These are phyloP conservation scores for Entomortierella chlamydospora DNA, from an alignment of 192 early-diverging fungal species.

Conservation along the genomic window DNA sequence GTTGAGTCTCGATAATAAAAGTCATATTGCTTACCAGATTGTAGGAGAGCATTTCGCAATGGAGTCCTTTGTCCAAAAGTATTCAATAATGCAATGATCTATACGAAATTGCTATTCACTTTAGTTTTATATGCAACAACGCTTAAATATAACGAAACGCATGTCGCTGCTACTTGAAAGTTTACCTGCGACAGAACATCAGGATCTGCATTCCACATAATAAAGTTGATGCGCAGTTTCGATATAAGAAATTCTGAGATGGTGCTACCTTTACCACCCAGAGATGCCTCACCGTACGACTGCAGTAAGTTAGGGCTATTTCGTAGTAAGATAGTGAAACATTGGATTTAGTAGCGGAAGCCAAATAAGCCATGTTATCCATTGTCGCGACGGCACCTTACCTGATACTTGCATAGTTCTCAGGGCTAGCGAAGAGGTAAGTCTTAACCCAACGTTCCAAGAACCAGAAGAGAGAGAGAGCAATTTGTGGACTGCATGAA, in stretches of 20 bases:
- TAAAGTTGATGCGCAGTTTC: conserved; percentile 69
- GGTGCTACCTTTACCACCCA: conserved; percentile 64
- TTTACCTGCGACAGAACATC: conserved; percentile 71
- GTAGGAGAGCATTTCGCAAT: conserved; percentile 61
- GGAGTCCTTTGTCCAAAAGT: conserved; percentile 53
- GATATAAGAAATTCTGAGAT: conserved; percentile 73
- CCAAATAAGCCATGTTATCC: too few species aligned
- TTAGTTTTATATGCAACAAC: neutral
- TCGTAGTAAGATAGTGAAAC: too few species aligned
- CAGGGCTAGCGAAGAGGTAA: conserved; percentile 72
- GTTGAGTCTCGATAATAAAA: too few species aligned
- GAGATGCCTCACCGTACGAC: conserved; percentile 64
- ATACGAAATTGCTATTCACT: too few species aligned
- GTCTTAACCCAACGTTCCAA: conserved; percentile 78
- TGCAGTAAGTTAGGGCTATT: conserved; percentile 62
- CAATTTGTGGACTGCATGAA: conserved; percentile 75
- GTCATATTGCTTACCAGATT: conserved; percentile 54
- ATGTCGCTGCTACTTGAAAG: neutral
- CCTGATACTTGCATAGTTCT: conserved; percentile 69
- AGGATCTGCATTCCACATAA: conserved; percentile 77
- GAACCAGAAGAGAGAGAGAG: conserved; percentile 81
- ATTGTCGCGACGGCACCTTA: conserved; percentile 13
- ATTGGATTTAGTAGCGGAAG: too few species aligned
- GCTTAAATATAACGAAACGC: neutral
- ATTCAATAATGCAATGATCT: conserved; percentile 60